Percentiles rank a stretch among this genome's conserved stretches.
phyloP scores from a whole-genome alignment of 176 grass and related monocot genomes.

The bread wheat (Triticum aestivum) region IWGSC_CS_RefSeq_v2.1 NC_057801.1:156574680-156575179 shows the following conservation, averaged over 20 bases:
- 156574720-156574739: conserved; percentile 19
- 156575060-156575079: neutral
- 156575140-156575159: conserved; percentile 32
- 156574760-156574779: conserved; percentile 12
- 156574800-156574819: neutral
- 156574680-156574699: conserved; percentile 22
- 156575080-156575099: neutral
- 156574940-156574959: conserved; percentile 21
- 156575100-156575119: neutral
- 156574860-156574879: neutral
- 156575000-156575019: conserved; percentile 61
- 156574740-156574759: neutral
- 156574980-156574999: neutral
- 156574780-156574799: neutral
- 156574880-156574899: neutral
- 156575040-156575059: conserved; percentile 10
- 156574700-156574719: neutral
- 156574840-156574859: neutral
- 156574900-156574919: neutral
- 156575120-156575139: neutral
- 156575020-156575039: conserved; percentile 39
- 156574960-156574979: conserved; percentile 29
- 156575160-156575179: conserved; percentile 52
- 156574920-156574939: neutral
- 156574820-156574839: conserved; percentile 8